Base-by-base conservation (phyloP, 2,329 filamentous ascomycete species). In the Pleurostoma richardsiae region DNA sequence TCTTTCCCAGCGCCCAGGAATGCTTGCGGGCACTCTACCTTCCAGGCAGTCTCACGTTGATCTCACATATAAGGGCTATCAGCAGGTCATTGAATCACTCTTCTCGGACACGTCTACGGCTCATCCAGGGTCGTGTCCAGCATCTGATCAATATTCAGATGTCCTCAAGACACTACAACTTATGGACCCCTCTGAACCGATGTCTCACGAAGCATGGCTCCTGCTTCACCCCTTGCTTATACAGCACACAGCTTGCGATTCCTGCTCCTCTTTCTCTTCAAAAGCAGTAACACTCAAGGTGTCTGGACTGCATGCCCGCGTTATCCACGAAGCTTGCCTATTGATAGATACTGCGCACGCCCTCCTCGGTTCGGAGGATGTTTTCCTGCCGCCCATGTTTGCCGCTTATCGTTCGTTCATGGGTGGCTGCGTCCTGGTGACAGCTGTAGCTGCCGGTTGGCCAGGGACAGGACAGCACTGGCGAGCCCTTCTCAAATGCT, bases 181-280 rank as follows among this genome's bases (percentile, higher is more conserved):
- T 36, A 47, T 47, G 45, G 40, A 40, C 8, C 33, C 40, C 7
- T 47, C 45, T 7, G 45, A 47, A 28, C 4, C 43, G 26, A 4
- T 47, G 30, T 43, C 45, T n/a, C 45, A 47, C 26, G 19, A 43
- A 29, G 29, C 33, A 41, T 47, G 45, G 45, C n/a, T 8, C 4
- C 29, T 47, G 4, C 41, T 47, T 26, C 45, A 47, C 26, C 45
- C 45, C 29, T 27, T 41, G 2, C 41, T 47, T 5, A 5, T 30
- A n/a, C 42, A 47, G 5, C 45, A 47, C 3, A 40, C 33, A 8
- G 33, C 39, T 4, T 47, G 45, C 26, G 45, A 30, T 4, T 11
- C 30, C 8, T 47, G 45, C n/a, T 43, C 40, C 29, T 43, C 45
- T n/a, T 47, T 47, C 11, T 39, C 33, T n/a, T 39, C 45, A 8